Evolutionary conservation across 192 early-diverging fungal genomes (phyloP).

Genomic region (Coemansia sp.): DNA sequence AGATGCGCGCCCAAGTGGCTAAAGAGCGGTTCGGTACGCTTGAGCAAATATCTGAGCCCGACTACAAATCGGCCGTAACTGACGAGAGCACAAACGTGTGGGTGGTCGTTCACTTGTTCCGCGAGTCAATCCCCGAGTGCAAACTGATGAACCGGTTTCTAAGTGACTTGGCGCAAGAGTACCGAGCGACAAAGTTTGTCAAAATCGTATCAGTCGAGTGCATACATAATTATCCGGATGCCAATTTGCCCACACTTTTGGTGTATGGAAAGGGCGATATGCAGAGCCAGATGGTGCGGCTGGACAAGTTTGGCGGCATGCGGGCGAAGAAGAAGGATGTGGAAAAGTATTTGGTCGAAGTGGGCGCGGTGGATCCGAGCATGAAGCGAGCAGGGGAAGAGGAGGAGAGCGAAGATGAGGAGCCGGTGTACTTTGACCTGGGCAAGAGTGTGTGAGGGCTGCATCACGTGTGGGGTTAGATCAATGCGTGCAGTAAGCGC

Average conservation of each 20-base stretch:
- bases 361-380: slow-evolving; percentile 55
- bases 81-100: slow-evolving; percentile 78
- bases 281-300: slow-evolving; percentile 77
- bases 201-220: slow-evolving; percentile 92
- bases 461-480: background rate
- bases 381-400: slow-evolving; percentile 20
- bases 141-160: slow-evolving; percentile 80
- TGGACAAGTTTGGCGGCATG: slow-evolving; percentile 77
- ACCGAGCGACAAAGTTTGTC: slow-evolving; percentile 89
- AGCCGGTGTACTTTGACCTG: slow-evolving; percentile 38
- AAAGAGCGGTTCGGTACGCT: slow-evolving; percentile 85
- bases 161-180: slow-evolving; percentile 57
- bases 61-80: slow-evolving; percentile 86
- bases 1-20: slow-evolving; percentile 70
- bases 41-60: slow-evolving; percentile 86
- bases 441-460: slow-evolving; percentile 17
- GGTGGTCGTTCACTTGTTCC: slow-evolving; percentile 60
- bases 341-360: slow-evolving; percentile 54
- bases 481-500: background rate
- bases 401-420: slow-evolving; percentile 17
- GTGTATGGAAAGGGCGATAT: slow-evolving; percentile 90
- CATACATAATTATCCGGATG: slow-evolving; percentile 94
- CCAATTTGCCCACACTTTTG: slow-evolving; percentile 80
- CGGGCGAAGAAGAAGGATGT: slow-evolving; percentile 66
- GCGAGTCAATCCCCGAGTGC: slow-evolving; percentile 75